Base-by-base conservation (phyloP, 2,329 filamentous ascomycete genomes). In the Xylaria hypoxylon region DNA sequence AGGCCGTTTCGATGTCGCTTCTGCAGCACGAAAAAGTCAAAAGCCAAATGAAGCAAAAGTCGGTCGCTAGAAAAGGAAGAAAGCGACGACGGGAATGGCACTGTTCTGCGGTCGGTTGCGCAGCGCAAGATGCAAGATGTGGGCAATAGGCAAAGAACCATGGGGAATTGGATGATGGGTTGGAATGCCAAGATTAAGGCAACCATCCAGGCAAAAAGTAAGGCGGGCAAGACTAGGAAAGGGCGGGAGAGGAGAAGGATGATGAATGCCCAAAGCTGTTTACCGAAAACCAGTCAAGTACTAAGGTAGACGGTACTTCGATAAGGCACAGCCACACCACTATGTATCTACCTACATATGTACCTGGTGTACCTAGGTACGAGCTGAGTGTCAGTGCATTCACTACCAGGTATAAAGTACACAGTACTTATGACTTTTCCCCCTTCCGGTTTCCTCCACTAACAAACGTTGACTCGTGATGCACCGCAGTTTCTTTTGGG, bases 181-280 rank as follows among this genome's bases (percentile, higher is more conserved):
- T 10, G 33, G 53, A 48, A 59, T 44, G 67, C 66, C 68, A 68
- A 71, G 65, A 71, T 62, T 60, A 70, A 71, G 69, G 69, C 68
- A 71, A 64, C 68, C 68, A 57, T 62, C 17, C 61, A 71, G 69
- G 68, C 69, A 66, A 65, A 65, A 64, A 65, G 58, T 70, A 57
- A 63, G 65, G 69, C 68, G 68, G 53, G 63, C 65, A 31, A 59
- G 45, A 31, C n/a, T 26, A 17, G 19, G 47, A 24, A 45, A n/a
- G 2, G 42, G n/a, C 15, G n/a, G 42, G 8, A 26, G 15, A 31
- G 26, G 45, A 28, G 31, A 35, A 19, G 19, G n/a, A 24, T 38
- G 42, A 48, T 26, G 28, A 55, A 3, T 26, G 48, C 59, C 40
- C 38, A 52, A 57, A 53, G 13, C 26, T 45, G 48, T 31, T 59